phyloP scores from a whole-genome alignment of 441 rosid genomes.

The Melastoma candidum region DNA sequence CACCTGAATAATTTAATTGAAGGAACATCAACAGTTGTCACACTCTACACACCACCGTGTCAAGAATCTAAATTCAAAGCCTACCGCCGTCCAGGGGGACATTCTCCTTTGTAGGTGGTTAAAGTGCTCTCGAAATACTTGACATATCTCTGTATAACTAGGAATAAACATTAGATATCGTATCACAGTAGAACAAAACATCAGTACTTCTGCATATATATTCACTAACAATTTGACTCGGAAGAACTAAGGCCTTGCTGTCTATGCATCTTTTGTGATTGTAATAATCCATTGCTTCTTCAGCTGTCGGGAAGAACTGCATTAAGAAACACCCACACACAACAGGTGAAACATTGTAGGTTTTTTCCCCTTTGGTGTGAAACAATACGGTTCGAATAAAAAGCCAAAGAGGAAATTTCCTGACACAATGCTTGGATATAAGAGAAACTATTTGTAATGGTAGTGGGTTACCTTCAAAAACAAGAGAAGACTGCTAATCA shows the following conservation, averaged over 20 bases:
- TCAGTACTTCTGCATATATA: too few species aligned
- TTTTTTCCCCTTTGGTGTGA: background rate
- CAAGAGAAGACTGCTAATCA: slow-evolving; percentile 93
- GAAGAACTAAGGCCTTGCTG: slow-evolving; percentile 92
- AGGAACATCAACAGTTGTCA: slow-evolving; percentile 14
- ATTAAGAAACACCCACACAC: slow-evolving; percentile 2
- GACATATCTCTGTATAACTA: slow-evolving; percentile 69
- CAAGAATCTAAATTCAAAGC: slow-evolving; percentile 11
- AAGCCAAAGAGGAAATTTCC: slow-evolving; percentile 2
- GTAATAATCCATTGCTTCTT: slow-evolving; percentile 91
- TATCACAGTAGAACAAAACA: too few species aligned
- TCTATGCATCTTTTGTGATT: slow-evolving; percentile 96
- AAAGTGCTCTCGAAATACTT: slow-evolving; percentile 79
- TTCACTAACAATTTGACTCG: slow-evolving; percentile 92
- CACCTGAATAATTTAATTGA: slow-evolving; percentile 38
- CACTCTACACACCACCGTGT: slow-evolving; percentile 13
- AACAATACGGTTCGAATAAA: background rate
- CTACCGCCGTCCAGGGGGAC: slow-evolving; percentile 84
- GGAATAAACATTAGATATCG: background rate
- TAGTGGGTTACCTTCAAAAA: slow-evolving; percentile 52
- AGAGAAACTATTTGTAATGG: background rate
- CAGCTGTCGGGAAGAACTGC: slow-evolving; percentile 98
- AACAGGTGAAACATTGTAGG: slow-evolving; percentile 2
- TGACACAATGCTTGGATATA: slow-evolving; percentile 4
- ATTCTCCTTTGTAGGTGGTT: slow-evolving; percentile 86